Conservation (phyloP, 129 eudicot genomes). For the Sambucus nigra region DNA sequence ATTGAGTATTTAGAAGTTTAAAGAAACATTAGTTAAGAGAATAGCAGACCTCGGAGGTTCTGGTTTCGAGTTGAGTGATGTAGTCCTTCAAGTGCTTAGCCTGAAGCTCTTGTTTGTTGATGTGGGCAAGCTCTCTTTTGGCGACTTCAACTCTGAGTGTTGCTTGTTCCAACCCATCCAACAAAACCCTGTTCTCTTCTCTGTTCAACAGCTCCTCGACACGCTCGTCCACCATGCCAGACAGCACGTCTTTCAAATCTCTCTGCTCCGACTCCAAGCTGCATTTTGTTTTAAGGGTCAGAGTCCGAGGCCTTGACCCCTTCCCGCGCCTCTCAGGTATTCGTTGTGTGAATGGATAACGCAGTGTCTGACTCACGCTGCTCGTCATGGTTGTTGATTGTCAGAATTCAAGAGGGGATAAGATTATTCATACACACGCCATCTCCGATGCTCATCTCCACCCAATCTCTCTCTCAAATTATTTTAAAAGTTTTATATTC, state of each 20-base stretch:
- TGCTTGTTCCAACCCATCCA: slow-evolving; percentile 55
- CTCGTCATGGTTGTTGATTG: too few species aligned
- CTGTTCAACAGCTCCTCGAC: slow-evolving; percentile 53
- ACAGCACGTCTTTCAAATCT: slow-evolving; percentile 41
- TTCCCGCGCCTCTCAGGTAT: too few species aligned
- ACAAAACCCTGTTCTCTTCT: slow-evolving; percentile 72
- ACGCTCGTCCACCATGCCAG: slow-evolving; percentile 65
- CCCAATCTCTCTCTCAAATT: too few species aligned
- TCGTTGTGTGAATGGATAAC: too few species aligned
- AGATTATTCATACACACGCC: too few species aligned
- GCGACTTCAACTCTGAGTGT: slow-evolving; percentile 69
- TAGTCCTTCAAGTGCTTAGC: slow-evolving; percentile 43
- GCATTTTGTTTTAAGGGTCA: slow-evolving; percentile 17
- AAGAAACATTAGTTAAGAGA: not conserved
- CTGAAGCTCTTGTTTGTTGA: slow-evolving; percentile 64
- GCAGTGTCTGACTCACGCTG: too few species aligned
- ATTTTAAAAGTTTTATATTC: too few species aligned
- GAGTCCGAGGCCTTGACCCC: slow-evolving; percentile 6
- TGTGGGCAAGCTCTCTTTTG: slow-evolving; percentile 62
- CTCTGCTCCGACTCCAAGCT: slow-evolving; percentile 12
- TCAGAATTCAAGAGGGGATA: too few species aligned
- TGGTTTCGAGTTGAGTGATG: slow-evolving; percentile 38
- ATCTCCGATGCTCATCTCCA: too few species aligned
- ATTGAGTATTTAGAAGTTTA: too few species aligned
- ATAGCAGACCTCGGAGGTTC: slow-evolving; percentile 57